Evolutionary conservation across 352 stramenopile genomes (phyloP).

Genomic region (Phytophthora hibernalis): DNA sequence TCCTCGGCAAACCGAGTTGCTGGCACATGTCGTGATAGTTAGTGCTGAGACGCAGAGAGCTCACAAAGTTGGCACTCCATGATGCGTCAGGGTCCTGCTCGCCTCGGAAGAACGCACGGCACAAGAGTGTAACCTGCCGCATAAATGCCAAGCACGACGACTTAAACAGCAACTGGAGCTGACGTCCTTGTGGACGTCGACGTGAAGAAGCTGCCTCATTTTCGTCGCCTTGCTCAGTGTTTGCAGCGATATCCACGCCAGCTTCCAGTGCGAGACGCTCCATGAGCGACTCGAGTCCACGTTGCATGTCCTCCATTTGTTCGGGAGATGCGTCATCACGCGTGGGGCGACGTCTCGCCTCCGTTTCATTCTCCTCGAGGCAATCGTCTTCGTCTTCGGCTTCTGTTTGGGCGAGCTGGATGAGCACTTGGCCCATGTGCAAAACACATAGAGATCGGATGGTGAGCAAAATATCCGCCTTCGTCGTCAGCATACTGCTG

Average conservation of each 20-base stretch:
- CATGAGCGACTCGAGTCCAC: slow-evolving; percentile 63
- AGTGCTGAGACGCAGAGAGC: slow-evolving; percentile 72
- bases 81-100: slow-evolving; percentile 78
- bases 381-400: slow-evolving; percentile 70
- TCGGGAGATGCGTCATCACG: slow-evolving; percentile 31
- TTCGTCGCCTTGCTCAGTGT: slow-evolving; percentile 9
- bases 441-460: slow-evolving; percentile 81
- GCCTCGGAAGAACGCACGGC: slow-evolving; percentile 78
- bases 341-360: slow-evolving; percentile 2
- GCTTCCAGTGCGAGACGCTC: slow-evolving; percentile 47
- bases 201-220: not conserved
- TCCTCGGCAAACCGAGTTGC: slow-evolving; percentile 70
- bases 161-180: slow-evolving; percentile 77
- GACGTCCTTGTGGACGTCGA: slow-evolving; percentile 43
- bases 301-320: slow-evolving; percentile 53
- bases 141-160: slow-evolving; percentile 79
- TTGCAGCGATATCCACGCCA: slow-evolving; percentile 45
- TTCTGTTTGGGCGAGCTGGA: slow-evolving; percentile 64
- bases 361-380: slow-evolving; percentile 30
- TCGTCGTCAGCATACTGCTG: slow-evolving; percentile 79
- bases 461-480: slow-evolving; percentile 81
- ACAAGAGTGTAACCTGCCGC: slow-evolving; percentile 80
- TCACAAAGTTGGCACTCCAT: slow-evolving; percentile 84
- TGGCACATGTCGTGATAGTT: slow-evolving; percentile 81
- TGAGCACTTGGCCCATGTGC: slow-evolving; percentile 80